phyloP scores from a whole-genome alignment of 805 yeast species.

The Wickerhamomyces rabaulensis region DNA sequence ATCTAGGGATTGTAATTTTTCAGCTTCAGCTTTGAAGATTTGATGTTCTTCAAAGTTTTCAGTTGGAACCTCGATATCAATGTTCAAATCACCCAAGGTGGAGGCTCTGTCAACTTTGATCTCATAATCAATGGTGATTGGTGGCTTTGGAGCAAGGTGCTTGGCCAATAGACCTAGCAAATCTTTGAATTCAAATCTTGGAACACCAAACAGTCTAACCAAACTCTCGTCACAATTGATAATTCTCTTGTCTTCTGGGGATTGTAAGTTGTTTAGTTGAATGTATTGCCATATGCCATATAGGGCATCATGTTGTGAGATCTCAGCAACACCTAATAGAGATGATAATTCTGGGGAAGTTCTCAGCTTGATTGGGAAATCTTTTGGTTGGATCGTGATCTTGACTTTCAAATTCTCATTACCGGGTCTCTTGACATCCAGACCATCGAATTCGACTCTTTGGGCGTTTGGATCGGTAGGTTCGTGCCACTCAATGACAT shows the following conservation, averaged over 20 bases:
- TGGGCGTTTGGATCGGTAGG: slow-evolving; percentile 35
- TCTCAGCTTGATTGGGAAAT: slow-evolving; percentile 60
- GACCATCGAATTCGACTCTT: slow-evolving; percentile 70
- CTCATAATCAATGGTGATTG: slow-evolving; percentile 70
- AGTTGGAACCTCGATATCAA: slow-evolving; percentile 65
- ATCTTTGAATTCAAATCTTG: slow-evolving; percentile 62
- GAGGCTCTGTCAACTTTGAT: slow-evolving; percentile 72
- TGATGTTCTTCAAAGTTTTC: slow-evolving; percentile 26
- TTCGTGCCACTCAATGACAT: slow-evolving; percentile 87
- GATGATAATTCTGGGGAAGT: slow-evolving; percentile 62
- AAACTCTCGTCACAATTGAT: slow-evolving; percentile 47
- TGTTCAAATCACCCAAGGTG: slow-evolving; percentile 73
- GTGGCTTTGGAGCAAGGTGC: slow-evolving; percentile 72
- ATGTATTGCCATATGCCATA: slow-evolving; percentile 78
- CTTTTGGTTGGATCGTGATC: slow-evolving; percentile 78
- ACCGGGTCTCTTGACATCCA: slow-evolving; percentile 83
- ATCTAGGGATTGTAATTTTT: slow-evolving; percentile 23
- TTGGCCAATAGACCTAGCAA: slow-evolving; percentile 63
- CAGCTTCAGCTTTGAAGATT: slow-evolving; percentile 26
- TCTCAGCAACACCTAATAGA: slow-evolving; percentile 70
- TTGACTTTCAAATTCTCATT: slow-evolving; percentile 56
- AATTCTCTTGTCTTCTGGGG: slow-evolving; percentile 48
- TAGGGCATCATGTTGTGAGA: slow-evolving; percentile 81
- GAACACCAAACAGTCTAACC: slow-evolving; percentile 38
- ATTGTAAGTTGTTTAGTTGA: slow-evolving; percentile 59